Conservation (phyloP, 306 rosid genomes). For the Fagus sylvatica region DNA sequence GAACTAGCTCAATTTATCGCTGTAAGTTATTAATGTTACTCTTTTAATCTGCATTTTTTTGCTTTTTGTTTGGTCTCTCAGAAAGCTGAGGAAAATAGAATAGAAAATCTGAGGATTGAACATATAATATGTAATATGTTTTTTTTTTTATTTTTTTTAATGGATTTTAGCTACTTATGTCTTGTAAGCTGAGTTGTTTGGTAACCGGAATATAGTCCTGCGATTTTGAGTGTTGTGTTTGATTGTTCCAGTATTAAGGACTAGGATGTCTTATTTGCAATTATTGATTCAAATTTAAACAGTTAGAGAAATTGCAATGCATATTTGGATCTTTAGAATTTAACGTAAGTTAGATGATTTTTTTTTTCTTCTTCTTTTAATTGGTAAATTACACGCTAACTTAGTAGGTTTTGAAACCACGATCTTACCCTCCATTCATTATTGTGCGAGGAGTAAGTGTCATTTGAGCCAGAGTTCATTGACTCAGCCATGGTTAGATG, state of each 20-base stretch:
- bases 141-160: no score
- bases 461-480: no score
- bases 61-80: constrained; percentile 1
- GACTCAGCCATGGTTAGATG: no score
- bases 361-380: no score
- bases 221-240: neutral
- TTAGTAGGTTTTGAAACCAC: no score
- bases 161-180: neutral
- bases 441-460: no score
- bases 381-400: no score
- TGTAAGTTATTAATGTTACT: constrained; percentile 41
- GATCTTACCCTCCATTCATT: no score
- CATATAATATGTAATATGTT: neutral
- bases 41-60: neutral
- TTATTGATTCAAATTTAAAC: neutral
- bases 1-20: constrained; percentile 68
- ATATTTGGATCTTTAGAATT: neutral
- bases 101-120: neutral
- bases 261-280: neutral
- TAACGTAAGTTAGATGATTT: no score
- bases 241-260: neutral
- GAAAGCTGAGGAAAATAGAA: neutral
- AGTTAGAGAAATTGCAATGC: neutral
- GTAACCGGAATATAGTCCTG: neutral
- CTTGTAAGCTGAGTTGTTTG: neutral